Percentiles rank a stretch among this genome's conserved stretches.
Evolutionary conservation across 805 yeast genomes (phyloP).

Genomic region (Wickerhamomyces chambardii): DNA sequence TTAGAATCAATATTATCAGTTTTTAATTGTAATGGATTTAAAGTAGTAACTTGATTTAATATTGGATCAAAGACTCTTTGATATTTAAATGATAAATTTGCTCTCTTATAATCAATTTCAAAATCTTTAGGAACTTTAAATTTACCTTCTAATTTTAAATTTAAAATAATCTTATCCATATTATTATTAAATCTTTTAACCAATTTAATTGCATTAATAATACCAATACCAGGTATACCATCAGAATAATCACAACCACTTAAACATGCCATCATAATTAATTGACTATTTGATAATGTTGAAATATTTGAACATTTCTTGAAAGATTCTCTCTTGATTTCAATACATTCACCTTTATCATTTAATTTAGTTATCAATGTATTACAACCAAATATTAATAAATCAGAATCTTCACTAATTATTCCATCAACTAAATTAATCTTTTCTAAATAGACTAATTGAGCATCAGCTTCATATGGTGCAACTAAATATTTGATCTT

Average conservation of each 20-base stretch:
- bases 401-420: conserved; percentile 90
- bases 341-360: conserved; percentile 61
- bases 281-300: conserved; percentile 42
- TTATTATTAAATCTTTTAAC: conserved; percentile 37
- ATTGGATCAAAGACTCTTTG: conserved; percentile 82
- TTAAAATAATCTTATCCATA: conserved; percentile 47
- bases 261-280: conserved; percentile 71
- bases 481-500: conserved; percentile 77
- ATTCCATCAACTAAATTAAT: conserved; percentile 73
- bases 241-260: conserved; percentile 97
- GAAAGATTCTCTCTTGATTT: conserved; percentile 52
- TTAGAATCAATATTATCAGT: too few relatives aligned
- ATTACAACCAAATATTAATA: conserved; percentile 79
- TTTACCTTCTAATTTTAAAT: conserved; percentile 55
- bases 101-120: conserved; percentile 49
- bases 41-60: conserved; percentile 35
- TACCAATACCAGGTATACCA: conserved; percentile 78
- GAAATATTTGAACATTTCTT: conserved; percentile 38
- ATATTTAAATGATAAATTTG: conserved; percentile 71
- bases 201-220: conserved; percentile 61
- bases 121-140: conserved; percentile 46
- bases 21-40: conserved; percentile 48
- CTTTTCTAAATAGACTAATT: conserved; percentile 83
- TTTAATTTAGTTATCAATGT: conserved; percentile 74
- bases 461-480: conserved; percentile 98